phyloP scores from a whole-genome alignment of 2,329 filamentous ascomycete species.

The Hyphodiscus sp. region DNA sequence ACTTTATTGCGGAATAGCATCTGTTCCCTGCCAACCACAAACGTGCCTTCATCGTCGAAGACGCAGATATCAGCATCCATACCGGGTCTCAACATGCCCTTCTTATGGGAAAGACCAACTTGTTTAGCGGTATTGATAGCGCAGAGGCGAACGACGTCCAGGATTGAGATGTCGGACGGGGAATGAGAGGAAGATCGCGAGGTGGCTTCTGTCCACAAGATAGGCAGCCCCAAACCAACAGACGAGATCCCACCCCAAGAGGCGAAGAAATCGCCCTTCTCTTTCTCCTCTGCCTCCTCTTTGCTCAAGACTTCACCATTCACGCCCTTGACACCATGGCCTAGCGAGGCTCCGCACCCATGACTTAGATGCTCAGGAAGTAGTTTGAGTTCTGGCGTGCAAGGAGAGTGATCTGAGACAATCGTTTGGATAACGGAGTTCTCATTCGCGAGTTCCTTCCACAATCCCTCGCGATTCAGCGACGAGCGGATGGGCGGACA shows the following conservation, averaged over 20 bases:
- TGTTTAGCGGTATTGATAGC: constrained; percentile 80
- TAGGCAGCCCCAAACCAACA: constrained; percentile 85
- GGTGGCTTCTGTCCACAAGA: constrained; percentile 58
- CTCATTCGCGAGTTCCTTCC: constrained; percentile 66
- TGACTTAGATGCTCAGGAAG: constrained; percentile 58
- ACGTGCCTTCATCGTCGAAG: constrained; percentile 79
- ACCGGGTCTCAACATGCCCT: constrained; percentile 74
- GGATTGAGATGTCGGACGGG: constrained; percentile 35
- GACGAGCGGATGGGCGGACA: constrained; percentile 64
- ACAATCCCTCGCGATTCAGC: constrained; percentile 57
- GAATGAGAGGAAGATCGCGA: constrained; percentile 21
- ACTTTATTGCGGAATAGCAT: constrained; percentile 61
- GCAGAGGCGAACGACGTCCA: constrained; percentile 82
- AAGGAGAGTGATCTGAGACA: constrained; percentile 93
- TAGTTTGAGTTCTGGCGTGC: constrained; percentile 89
- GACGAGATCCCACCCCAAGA: constrained; percentile 96
- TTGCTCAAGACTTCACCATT: constrained; percentile 20
- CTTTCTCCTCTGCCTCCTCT: constrained; percentile 34
- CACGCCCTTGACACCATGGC: constrained; percentile 16
- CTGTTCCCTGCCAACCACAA: constrained; percentile 65
- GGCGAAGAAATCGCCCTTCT: constrained; percentile 80
- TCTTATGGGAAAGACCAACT: constrained; percentile 73
- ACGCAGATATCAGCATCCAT: constrained; percentile 89
- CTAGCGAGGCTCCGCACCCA: constrained; percentile 26
- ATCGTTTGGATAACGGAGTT: constrained; percentile 85